Conservation (phyloP, 306 rosid genomes). For the Lupinus albus region DNA sequence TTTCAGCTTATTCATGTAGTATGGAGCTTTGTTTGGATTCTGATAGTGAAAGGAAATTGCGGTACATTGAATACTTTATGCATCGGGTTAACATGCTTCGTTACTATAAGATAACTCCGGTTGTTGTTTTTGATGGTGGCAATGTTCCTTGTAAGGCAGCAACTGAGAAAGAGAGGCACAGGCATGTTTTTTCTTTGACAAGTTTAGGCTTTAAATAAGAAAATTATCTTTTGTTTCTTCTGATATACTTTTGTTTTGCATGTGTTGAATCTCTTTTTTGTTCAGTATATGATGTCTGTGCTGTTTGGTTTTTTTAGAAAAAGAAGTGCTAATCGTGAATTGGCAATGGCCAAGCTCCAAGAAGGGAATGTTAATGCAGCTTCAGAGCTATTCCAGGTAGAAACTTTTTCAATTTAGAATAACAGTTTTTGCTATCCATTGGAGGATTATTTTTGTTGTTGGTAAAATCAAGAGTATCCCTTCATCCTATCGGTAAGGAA, state of each 20-base stretch:
- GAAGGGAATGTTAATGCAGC: slow-evolving; percentile 84
- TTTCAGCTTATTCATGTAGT: slow-evolving; percentile 92
- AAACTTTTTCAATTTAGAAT: background rate
- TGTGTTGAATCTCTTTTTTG: background rate
- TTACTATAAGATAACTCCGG: slow-evolving; percentile 50
- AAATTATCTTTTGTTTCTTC: background rate
- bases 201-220: slow-evolving; percentile 10
- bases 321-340: slow-evolving; percentile 58
- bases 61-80: slow-evolving; percentile 82
- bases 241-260: background rate
- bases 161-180: slow-evolving; percentile 51
- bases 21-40: slow-evolving; percentile 85
- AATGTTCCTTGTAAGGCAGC: slow-evolving; percentile 55
- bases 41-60: slow-evolving; percentile 59
- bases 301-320: slow-evolving; percentile 53
- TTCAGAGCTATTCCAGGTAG: slow-evolving; percentile 80
- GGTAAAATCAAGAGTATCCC: too few relatives aligned
- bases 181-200: background rate
- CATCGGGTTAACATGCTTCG: slow-evolving; percentile 54
- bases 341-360: slow-evolving; percentile 75
- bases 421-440: too few relatives aligned
- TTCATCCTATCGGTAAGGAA: too few relatives aligned
- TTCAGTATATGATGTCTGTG: background rate
- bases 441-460: too few relatives aligned
- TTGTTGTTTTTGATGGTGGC: slow-evolving; percentile 58